A percentile compares a stretch with the other conserved stretches of the same genome.
phyloP scores from a whole-genome alignment of 352 stramenopile genomes.

The Globisporangium alternatum region DNA sequence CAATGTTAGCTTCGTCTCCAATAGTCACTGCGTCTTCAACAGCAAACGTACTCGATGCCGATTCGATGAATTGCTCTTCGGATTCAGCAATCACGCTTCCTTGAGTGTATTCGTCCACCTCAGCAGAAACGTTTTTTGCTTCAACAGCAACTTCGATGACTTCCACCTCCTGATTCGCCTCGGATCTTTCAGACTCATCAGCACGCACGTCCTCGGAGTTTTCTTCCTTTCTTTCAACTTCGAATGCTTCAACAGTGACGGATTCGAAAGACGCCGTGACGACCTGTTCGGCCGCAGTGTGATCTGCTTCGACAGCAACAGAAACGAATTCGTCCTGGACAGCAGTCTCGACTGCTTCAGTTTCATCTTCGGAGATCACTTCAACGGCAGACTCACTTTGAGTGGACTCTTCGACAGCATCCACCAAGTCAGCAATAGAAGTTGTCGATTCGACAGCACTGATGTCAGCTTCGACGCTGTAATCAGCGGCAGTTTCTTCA shows the following conservation, averaged over 20 bases:
- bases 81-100: background rate
- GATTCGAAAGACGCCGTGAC: background rate
- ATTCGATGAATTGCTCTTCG: constrained; percentile 2
- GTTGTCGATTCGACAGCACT: background rate
- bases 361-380: background rate
- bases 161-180: background rate
- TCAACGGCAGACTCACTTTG: background rate
- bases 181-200: background rate
- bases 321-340: background rate
- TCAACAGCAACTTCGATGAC: background rate
- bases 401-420: background rate
- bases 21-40: background rate
- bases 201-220: background rate
- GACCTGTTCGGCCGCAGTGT: background rate
- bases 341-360: background rate
- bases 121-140: background rate
- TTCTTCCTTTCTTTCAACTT: background rate
- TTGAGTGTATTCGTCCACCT: background rate
- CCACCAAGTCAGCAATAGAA: background rate
- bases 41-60: background rate
- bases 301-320: background rate
- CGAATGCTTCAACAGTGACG: background rate
- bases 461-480: background rate
- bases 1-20: background rate
- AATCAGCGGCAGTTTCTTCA: background rate